Evolutionary conservation across 805 yeast species (phyloP).

Genomic region (Torulaspora maleeae): DNA sequence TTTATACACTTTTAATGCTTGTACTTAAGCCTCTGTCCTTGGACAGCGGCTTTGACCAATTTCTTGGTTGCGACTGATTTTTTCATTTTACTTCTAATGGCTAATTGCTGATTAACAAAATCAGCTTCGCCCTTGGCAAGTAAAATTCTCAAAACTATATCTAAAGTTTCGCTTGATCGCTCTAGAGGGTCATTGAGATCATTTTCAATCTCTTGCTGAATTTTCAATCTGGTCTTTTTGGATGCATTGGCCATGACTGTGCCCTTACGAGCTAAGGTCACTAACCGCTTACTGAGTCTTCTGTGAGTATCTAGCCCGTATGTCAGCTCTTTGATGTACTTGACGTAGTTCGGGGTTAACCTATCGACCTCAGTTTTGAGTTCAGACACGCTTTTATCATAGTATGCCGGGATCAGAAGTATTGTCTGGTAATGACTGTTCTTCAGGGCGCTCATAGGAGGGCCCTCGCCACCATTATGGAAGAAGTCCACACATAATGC

Average conservation of each 20-base stretch:
- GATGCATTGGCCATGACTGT: conserved; percentile 74
- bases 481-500: conserved; percentile 67
- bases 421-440: conserved; percentile 60
- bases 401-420: conserved; percentile 58
- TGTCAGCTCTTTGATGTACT: conserved; percentile 41
- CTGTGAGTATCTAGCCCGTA: conserved; percentile 26
- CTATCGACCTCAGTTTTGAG: conserved; percentile 57
- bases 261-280: conserved; percentile 54
- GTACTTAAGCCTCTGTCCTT: conserved; percentile 18
- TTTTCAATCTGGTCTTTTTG: conserved; percentile 46
- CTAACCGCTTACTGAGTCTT: conserved; percentile 37
- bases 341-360: conserved; percentile 50
- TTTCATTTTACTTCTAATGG: conserved; percentile 50
- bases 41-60: conserved; percentile 23
- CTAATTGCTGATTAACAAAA: conserved; percentile 55
- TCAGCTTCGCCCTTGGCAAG: conserved; percentile 58
- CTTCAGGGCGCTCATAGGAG: conserved; percentile 59
- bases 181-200: conserved; percentile 44
- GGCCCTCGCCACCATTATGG: conserved; percentile 78
- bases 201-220: conserved; percentile 43
- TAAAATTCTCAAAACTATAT: conserved; percentile 66
- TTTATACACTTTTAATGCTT: conserved; percentile 1
- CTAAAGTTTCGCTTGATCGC: conserved; percentile 46
- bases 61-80: conserved; percentile 35
- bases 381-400: conserved; percentile 46